These are phyloP conservation scores for Durotheca rogersii DNA, from an alignment of 495 filamentous ascomycete species.

Conservation along the genomic window DNA sequence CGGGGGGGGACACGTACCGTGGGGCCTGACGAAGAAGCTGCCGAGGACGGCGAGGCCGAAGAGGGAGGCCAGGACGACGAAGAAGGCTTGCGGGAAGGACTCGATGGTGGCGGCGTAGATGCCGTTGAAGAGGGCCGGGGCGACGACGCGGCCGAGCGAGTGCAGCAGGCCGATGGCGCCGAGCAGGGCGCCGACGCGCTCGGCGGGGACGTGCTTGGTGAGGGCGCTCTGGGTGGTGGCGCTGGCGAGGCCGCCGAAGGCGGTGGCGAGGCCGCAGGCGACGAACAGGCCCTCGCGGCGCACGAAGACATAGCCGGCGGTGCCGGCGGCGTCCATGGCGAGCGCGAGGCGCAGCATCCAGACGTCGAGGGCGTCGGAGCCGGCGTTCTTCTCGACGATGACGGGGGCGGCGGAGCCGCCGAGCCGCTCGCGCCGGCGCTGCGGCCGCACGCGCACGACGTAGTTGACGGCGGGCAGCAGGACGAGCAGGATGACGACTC, in stretches of 20 bases:
- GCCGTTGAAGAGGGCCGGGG: slow-evolving; percentile 78
- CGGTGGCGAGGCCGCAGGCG: slow-evolving; percentile 65
- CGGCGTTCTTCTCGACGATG: slow-evolving; percentile 53
- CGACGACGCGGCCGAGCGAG: slow-evolving; percentile 73
- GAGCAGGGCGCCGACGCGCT: slow-evolving; percentile 78
- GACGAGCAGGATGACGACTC: slow-evolving; percentile 71
- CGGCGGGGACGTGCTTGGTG: slow-evolving; percentile 86
- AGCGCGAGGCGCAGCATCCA: slow-evolving; percentile 73
- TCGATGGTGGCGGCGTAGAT: slow-evolving; percentile 81
- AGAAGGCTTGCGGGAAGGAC: slow-evolving; percentile 76
- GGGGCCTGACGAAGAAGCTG: slow-evolving; percentile 68
- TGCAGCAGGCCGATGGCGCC: slow-evolving; percentile 87
- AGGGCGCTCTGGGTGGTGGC: slow-evolving; percentile 79
- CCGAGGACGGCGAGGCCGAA: slow-evolving; percentile 66
- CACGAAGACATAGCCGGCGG: slow-evolving; percentile 68
- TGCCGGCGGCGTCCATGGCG: slow-evolving; percentile 75
- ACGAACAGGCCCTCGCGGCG: slow-evolving; percentile 58
- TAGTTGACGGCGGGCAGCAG: slow-evolving; percentile 72
- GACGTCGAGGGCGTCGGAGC: slow-evolving; percentile 79
- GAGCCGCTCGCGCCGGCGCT: slow-evolving; percentile 35
- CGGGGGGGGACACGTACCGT: slow-evolving; percentile 57
- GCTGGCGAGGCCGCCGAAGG: slow-evolving; percentile 78
- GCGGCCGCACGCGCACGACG: slow-evolving; percentile 58
- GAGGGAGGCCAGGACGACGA: slow-evolving; percentile 65
- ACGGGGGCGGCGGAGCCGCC: slow-evolving; percentile 31